These are phyloP conservation scores for Diplocarpon rosae DNA, from an alignment of 2,329 filamentous ascomycete species.

Conservation along the genomic window DNA sequence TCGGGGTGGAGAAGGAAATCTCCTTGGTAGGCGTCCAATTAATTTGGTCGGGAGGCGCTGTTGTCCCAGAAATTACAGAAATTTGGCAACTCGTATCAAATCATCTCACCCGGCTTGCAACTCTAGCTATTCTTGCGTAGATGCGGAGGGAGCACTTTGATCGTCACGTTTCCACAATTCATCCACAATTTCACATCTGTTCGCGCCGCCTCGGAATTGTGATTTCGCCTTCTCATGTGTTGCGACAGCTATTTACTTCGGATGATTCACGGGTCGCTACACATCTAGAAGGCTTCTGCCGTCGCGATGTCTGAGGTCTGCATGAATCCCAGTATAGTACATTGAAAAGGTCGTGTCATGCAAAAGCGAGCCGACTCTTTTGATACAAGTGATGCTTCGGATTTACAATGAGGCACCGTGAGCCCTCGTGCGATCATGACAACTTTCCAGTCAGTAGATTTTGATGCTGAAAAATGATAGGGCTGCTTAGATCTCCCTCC, in stretches of 20 bases:
- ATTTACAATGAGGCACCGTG: background rate
- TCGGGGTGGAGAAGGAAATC: too few relatives aligned
- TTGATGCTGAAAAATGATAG: too few relatives aligned
- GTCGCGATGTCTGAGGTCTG: background rate
- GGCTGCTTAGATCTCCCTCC: too few relatives aligned
- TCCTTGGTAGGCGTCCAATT: too few relatives aligned
- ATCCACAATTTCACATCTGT: background rate
- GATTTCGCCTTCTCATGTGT: too few relatives aligned
- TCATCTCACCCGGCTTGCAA: background rate
- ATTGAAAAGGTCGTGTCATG: background rate
- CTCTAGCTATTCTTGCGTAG: background rate
- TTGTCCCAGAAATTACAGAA: too few relatives aligned
- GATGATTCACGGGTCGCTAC: background rate
- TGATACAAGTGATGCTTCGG: conserved; percentile 1
- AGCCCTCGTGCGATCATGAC: background rate
- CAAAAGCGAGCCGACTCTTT: background rate
- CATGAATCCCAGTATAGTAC: background rate
- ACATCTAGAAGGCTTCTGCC: background rate
- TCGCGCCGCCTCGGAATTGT: too few relatives aligned
- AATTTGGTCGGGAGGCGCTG: too few relatives aligned
- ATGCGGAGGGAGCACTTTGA: background rate
- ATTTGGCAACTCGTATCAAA: background rate
- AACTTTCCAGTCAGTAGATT: too few relatives aligned
- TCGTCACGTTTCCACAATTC: background rate
- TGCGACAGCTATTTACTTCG: background rate